These are phyloP conservation scores for Aspergillus clavatus DNA, from an alignment of 2,329 filamentous ascomycete species.

Conservation along the genomic window DNA sequence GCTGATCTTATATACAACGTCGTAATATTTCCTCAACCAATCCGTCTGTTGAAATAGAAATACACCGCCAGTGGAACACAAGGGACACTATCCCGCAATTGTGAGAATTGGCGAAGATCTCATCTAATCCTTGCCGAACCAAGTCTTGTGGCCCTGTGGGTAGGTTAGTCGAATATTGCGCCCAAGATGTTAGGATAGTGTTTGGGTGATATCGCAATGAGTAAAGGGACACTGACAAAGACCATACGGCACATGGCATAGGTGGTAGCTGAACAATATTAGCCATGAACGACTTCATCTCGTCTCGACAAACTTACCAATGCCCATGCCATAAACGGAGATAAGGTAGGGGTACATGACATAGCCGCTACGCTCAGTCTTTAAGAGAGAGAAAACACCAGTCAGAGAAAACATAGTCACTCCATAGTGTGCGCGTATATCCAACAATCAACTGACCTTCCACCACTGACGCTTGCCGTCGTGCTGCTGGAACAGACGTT, in stretches of 20 bases:
- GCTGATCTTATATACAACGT: constrained; percentile 36
- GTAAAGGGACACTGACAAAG: constrained; percentile 33
- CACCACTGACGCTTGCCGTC: constrained; percentile 64
- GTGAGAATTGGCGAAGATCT: constrained; percentile 8
- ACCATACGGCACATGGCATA: constrained; percentile 44
- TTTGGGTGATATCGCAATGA: not conserved
- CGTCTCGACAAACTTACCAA: constrained; percentile 37
- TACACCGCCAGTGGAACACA: constrained; percentile 29
- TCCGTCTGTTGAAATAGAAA: constrained; percentile 29
- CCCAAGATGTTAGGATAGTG: not conserved
- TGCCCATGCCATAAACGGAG: constrained; percentile 46
- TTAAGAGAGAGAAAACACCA: not conserved
- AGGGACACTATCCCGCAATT: constrained; percentile 12
- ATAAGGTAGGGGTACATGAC: constrained; percentile 59
- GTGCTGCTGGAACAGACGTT: constrained; percentile 61
- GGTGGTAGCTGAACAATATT: constrained; percentile 26
- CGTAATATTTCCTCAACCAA: constrained; percentile 25
- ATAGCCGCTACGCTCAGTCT: constrained; percentile 54
- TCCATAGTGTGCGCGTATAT: constrained; percentile 1
- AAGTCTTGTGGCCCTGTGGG: constrained; percentile 60
- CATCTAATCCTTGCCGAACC: constrained; percentile 42
- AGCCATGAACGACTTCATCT: constrained; percentile 13
- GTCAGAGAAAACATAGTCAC: constrained; percentile 2
- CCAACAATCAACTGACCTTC: constrained; percentile 52
- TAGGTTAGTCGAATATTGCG: not conserved